Base-by-base conservation (phyloP, 139 green algal genomes). In the Chlorella ohadii region DNA sequence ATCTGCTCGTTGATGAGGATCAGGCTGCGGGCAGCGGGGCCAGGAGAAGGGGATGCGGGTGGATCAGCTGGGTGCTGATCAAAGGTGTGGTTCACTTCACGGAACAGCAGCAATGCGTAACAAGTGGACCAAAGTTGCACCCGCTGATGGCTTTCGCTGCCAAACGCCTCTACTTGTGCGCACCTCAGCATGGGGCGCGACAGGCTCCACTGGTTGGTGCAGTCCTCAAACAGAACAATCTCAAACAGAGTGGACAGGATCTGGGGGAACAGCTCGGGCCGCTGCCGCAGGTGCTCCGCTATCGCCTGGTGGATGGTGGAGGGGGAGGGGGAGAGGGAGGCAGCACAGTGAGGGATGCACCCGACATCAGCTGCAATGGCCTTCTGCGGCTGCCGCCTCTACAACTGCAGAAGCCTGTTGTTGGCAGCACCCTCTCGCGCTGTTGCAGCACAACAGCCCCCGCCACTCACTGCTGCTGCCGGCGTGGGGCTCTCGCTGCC, bases 151-250 rank as follows among this genome's bases (percentile, higher is more conserved):
- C n/a, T n/a, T n/a, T n/a, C n/a, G n/a, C n/a, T n/a, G n/a, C n/a
- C n/a, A n/a, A n/a, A n/a, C n/a, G n/a, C n/a, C n/a, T n/a, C n/a
- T n/a, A n/a, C n/a, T n/a, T n/a, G n/a, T 23, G 27, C 44, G 28
- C 75, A 82, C 76, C 76, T 82, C 25, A 99, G 94, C 94, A 99
- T 99, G 67, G 97, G 97, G 55, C 97, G 87, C 73, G 86, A 95
- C 17, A 99, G 91, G 79, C 89, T 96, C 97, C 97, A 99, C 91
- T 99, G 96, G 88, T 99, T 99, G 87, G 90, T 90, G 89, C 95
- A 98, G 85, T 99, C 97, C 91, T 99, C 96, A 88, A 99, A 99
- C 59, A 99, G 86, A 25, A 98, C 94, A 25, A 99, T 95, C 87
- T 99, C 96, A 88, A 99, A 98, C 82, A 99, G 90, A 4, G 94